Conservation (phyloP, 2,329 filamentous ascomycete species). For the Cercospora berteroae region DNA sequence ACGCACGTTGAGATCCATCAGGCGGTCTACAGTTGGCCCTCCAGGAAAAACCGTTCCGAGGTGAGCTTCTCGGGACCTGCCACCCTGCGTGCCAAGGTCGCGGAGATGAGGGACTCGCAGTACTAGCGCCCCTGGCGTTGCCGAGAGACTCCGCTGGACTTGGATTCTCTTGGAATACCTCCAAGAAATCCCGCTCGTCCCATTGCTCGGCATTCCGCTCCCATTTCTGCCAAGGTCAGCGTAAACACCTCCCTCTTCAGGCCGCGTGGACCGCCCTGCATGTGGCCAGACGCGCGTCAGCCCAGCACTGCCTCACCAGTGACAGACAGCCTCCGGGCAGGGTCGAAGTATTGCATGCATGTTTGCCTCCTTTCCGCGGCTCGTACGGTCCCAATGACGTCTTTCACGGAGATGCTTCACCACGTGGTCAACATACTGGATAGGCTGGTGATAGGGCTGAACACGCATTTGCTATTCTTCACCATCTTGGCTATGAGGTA, state of each 20-base stretch:
- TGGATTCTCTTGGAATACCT: conserved; percentile 7
- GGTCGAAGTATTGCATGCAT: background rate
- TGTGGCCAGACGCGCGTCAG: conserved; percentile 10
- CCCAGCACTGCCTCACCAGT: conserved; percentile 13
- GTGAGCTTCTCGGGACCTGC: background rate
- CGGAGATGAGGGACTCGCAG: conserved; percentile 7
- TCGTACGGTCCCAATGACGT: background rate
- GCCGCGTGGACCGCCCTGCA: background rate
- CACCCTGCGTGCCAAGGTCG: conserved; percentile 9
- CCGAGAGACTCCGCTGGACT: conserved; percentile 11
- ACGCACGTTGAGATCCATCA: background rate
- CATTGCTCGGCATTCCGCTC: conserved; percentile 18
- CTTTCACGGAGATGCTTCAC: background rate
- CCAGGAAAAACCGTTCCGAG: background rate
- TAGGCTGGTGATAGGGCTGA: background rate
- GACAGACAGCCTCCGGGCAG: background rate
- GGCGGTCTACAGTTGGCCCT: no score
- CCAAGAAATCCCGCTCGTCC: conserved; percentile 16
- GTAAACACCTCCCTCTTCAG: background rate
- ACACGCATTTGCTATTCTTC: background rate
- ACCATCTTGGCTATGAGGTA: background rate
- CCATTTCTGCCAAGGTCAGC: conserved; percentile 7
- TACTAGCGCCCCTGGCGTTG: conserved; percentile 2
- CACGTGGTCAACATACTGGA: background rate
- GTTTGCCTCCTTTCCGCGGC: background rate